Base-by-base conservation (phyloP, 495 filamentous ascomycete species). In the Aspergillus taichungensis region DNA sequence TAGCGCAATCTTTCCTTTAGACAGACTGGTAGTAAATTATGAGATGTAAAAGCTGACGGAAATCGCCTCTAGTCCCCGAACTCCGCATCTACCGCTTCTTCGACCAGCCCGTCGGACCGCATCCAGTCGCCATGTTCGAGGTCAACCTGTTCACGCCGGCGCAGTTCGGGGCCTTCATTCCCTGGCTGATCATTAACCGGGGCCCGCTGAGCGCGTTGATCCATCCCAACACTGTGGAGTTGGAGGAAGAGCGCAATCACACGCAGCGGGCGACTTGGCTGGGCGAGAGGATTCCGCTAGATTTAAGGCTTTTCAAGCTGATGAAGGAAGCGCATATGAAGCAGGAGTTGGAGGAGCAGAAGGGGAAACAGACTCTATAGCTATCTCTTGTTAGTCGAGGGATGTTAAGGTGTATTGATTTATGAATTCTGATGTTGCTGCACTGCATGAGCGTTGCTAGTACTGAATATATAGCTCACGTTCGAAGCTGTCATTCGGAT, bases 61-160 rank as follows among this genome's bases (percentile, higher is more conserved):
- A 32, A 31, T 37, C 40, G 3, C 37, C 11, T 7, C 12, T 45
- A 87, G 83, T 94, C 57, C 89, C 89, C 11, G 89, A 95, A 57
- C 74, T 95, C 12, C 76, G 87, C 34, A 82, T 94, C 53, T 95
- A 95, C 60, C 66, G 62, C 3, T 68, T 94, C 51, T 94, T 77
- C 72, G 82, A 92, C 52, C 59, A 67, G 33, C 87, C 88, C 3
- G 59, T 95, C 6, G 89, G 89, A 0, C 89, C 89, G 3, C 89
- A 95, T 54, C 82, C 84, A 0, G 64, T 87, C 0, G 85, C 79
- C 37, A 95, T 95, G 89, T 77, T 95, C 52, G 89, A 95, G 62
- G 90, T 95, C 11, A 92, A 92, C 50, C 32, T 95, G 27, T 85
- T 89, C 60, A 87, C 82, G 0, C 89, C 89, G 0, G 79, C 79